Percentiles rank a stretch among this genome's conserved stretches.
Evolutionary conservation across 1,284 basidiomycete species (phyloP).

Genomic region (Phaffia rhodozyma): DNA sequence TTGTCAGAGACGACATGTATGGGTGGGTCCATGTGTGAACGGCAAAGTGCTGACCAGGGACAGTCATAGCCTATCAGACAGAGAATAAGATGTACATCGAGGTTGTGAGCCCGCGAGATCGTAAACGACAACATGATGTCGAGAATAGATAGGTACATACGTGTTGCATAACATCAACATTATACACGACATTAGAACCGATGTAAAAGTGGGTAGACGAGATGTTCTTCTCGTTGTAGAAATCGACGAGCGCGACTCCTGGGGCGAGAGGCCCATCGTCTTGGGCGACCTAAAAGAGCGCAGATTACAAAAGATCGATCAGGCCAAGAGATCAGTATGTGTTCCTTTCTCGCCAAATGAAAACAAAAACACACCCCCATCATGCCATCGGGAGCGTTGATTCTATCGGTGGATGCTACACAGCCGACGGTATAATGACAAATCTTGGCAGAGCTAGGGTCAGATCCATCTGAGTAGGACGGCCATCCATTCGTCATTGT

Average conservation of each 20-base stretch:
- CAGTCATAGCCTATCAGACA: conserved; percentile 18
- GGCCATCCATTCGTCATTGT: not conserved
- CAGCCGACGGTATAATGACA: conserved; percentile 8
- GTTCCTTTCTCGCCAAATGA: too few relatives aligned
- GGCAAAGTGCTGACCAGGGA: conserved; percentile 21
- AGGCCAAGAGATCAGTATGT: too few relatives aligned
- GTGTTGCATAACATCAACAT: conserved; percentile 24
- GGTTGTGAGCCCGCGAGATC: not conserved
- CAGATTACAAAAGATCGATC: too few relatives aligned
- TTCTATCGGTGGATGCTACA: not conserved
- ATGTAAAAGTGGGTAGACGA: conserved; percentile 72
- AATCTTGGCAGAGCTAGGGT: not conserved
- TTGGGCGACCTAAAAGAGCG: too few relatives aligned
- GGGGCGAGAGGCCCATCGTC: too few relatives aligned
- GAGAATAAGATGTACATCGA: not conserved
- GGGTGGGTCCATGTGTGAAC: conserved; percentile 54
- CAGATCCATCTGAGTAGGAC: not conserved
- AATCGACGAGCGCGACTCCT: conserved; percentile 40
- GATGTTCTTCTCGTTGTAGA: conserved; percentile 49
- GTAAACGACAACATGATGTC: not conserved
- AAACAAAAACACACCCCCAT: not conserved
- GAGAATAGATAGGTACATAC: not conserved
- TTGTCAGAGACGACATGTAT: conserved; percentile 64
- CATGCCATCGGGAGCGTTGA: not conserved
- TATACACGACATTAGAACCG: conserved; percentile 52